Conservation (phyloP, 2,329 filamentous ascomycete species). For the Orbilia brochopaga region DNA sequence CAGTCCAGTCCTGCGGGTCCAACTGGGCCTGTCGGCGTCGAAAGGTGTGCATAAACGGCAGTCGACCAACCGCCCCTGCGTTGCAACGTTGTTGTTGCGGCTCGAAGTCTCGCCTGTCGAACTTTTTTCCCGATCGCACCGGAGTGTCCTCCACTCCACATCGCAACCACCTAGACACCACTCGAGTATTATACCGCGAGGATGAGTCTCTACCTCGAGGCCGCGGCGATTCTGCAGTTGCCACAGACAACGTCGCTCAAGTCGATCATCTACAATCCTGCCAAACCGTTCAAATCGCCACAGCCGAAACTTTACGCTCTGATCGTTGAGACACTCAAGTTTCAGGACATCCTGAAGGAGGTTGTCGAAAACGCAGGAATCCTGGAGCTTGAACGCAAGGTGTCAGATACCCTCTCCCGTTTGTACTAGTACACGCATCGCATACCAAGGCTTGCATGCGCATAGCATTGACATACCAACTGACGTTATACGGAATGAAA, state of each 20-base stretch:
- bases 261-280: conserved; percentile 76
- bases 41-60: neutral
- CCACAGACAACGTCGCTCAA: conserved; percentile 79
- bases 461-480: neutral
- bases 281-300: conserved; percentile 75
- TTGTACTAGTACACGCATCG: neutral
- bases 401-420: conserved; percentile 58
- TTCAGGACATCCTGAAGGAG: conserved; percentile 83
- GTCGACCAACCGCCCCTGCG: too few relatives aligned
- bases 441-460: too few relatives aligned
- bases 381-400: conserved; percentile 82
- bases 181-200: conserved; percentile 13
- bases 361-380: conserved; percentile 83
- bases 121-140: too few relatives aligned
- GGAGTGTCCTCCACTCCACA: neutral
- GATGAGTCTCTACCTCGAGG: conserved; percentile 97
- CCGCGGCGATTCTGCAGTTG: conserved; percentile 73
- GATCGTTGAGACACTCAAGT: conserved; percentile 85
- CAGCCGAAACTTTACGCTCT: conserved; percentile 86
- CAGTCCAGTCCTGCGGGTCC: too few relatives aligned
- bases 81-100: too few relatives aligned
- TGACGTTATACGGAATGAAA: too few relatives aligned
- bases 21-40: too few relatives aligned
- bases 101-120: neutral
- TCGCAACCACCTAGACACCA: neutral